Evolutionary conservation across 2,329 filamentous ascomycete genomes (phyloP).

Genomic region (Calcarisporium arbuscula): DNA sequence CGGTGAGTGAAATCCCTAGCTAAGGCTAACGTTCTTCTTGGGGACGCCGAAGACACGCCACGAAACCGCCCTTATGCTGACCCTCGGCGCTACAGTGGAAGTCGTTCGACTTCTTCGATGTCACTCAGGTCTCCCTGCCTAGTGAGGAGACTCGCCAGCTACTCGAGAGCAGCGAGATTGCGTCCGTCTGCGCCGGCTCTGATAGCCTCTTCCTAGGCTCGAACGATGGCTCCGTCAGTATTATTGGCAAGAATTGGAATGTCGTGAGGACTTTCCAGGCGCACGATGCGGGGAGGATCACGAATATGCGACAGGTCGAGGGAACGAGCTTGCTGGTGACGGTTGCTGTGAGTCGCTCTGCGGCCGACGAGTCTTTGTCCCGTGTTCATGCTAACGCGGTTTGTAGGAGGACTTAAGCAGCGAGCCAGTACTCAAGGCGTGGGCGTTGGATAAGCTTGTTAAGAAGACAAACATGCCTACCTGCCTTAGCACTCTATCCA

Average conservation of each 20-base stretch:
- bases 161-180: slow-evolving; percentile 77
- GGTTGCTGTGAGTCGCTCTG: slow-evolving; percentile 55
- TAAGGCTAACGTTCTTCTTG: too few relatives aligned
- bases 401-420: slow-evolving; percentile 73
- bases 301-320: slow-evolving; percentile 86
- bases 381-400: background rate
- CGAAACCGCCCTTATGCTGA: too few relatives aligned
- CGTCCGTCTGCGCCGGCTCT: slow-evolving; percentile 78
- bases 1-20: slow-evolving; percentile 21
- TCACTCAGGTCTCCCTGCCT: slow-evolving; percentile 71
- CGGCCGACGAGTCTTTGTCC: too few relatives aligned
- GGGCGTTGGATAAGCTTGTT: slow-evolving; percentile 87
- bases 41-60: too few relatives aligned
- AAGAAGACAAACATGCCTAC: slow-evolving; percentile 89
- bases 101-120: slow-evolving; percentile 99
- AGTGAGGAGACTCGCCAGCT: slow-evolving; percentile 73
- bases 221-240: slow-evolving; percentile 77
- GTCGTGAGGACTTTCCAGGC: slow-evolving; percentile 80
- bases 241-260: slow-evolving; percentile 83
- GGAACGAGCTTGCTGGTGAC: slow-evolving; percentile 83
- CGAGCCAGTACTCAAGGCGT: slow-evolving; percentile 91
- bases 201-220: slow-evolving; percentile 86
- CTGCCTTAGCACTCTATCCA: slow-evolving; percentile 76
- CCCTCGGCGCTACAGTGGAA: slow-evolving; percentile 73
- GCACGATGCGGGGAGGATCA: slow-evolving; percentile 73